A percentile compares a stretch with the other conserved stretches of the same genome.
These are phyloP conservation scores for Plicaturopsis crispa DNA, from an alignment of 768 basidiomycete genomes.

Conservation along the genomic window DNA sequence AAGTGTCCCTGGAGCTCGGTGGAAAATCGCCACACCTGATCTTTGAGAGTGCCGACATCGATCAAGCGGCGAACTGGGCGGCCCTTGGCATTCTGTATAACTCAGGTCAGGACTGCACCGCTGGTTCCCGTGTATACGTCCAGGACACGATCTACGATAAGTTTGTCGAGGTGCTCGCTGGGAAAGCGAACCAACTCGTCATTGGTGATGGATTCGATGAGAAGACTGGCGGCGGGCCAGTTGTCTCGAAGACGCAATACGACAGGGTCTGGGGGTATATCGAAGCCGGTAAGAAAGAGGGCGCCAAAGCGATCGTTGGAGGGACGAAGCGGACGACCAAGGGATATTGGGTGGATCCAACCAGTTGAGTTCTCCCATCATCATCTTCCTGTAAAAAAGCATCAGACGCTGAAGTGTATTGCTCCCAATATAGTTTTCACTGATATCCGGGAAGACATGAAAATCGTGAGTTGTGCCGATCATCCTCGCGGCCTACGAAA, in stretches of 20 bases:
- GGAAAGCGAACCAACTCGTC: slow-evolving; percentile 58
- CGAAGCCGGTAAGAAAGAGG: slow-evolving; percentile 75
- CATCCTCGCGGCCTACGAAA: no score
- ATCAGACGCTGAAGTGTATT: background rate
- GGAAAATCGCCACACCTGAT: slow-evolving; percentile 88
- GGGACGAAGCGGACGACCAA: slow-evolving; percentile 69
- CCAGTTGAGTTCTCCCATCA: slow-evolving; percentile 70
- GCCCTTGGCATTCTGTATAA: slow-evolving; percentile 84
- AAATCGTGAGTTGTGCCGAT: slow-evolving; percentile 48
- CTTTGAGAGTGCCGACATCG: slow-evolving; percentile 87
- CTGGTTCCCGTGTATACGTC: slow-evolving; percentile 85
- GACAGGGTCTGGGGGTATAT: slow-evolving; percentile 87
- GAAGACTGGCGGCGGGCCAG: slow-evolving; percentile 68
- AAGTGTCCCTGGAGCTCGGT: slow-evolving; percentile 92
- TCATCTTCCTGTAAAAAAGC: background rate
- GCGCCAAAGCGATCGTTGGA: slow-evolving; percentile 74
- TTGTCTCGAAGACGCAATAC: slow-evolving; percentile 82
- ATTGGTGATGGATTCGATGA: slow-evolving; percentile 82
- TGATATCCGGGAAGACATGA: slow-evolving; percentile 75
- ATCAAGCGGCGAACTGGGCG: slow-evolving; percentile 86
- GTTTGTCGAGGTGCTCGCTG: slow-evolving; percentile 60
- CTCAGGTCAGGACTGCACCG: slow-evolving; percentile 90
- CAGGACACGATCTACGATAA: slow-evolving; percentile 85
- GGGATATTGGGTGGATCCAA: slow-evolving; percentile 88
- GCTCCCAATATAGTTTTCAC: no score